Evolutionary conservation across 176 grass and related monocot species (phyloP).

Genomic region (Phyllostachys edulis): DNA sequence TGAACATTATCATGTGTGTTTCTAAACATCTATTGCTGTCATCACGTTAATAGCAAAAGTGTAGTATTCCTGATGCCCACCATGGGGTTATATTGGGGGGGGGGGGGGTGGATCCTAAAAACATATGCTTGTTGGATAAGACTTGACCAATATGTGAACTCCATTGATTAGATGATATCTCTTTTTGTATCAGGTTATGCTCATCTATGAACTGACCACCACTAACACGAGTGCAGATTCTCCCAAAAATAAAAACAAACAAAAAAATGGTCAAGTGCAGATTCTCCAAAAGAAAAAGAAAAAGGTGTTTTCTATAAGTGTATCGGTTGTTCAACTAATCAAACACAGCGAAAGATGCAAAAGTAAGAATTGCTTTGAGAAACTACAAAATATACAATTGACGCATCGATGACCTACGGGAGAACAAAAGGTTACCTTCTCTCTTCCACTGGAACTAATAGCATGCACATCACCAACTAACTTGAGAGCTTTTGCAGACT

Average conservation of each 20-base stretch:
- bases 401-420: neutral
- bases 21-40: too few species aligned
- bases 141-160: neutral
- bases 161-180: neutral
- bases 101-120: neutral
- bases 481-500: conserved; percentile 98
- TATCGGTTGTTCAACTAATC: neutral
- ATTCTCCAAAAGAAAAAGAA: neutral
- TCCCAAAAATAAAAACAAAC: neutral
- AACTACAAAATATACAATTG: neutral
- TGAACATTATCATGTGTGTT: neutral
- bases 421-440: conserved; percentile 60
- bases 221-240: neutral
- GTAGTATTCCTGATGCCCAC: neutral
- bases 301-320: neutral
- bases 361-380: neutral
- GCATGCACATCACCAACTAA: conserved; percentile 97
- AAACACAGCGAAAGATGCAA: neutral
- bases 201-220: neutral
- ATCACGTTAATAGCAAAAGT: neutral
- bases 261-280: neutral
- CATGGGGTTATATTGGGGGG: neutral
- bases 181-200: neutral
- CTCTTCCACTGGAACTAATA: conserved; percentile 85
- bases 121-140: neutral